Evolutionary conservation across 2,329 filamentous ascomycete species (phyloP), one percentile per base, ranked within the genome.

Genomic region (Aspergillus floridensis): DNA sequence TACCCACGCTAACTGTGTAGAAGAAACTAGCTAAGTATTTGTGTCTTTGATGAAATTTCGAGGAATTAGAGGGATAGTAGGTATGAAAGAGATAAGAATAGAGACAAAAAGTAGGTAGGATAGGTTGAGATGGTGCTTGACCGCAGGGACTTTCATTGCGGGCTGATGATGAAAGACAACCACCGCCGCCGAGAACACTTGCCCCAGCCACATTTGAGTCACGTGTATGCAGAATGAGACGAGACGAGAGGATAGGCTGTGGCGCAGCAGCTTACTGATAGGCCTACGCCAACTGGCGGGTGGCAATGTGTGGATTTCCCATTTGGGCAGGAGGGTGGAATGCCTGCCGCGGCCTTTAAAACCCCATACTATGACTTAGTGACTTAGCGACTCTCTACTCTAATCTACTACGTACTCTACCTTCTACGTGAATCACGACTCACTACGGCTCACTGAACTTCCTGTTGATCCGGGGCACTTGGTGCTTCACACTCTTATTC

Each of bases 111-210:
- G 57, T 61, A 16, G 41, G 53, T 55, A 12, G 16, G 2, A 16
- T 41, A n/a, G 12, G 24, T 41, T 32, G 11, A 24, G 38, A 48
- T 21, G 21, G 41, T 44, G 26, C 26, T 46, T 44, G 41, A 47
- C 32, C 53, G 53, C 44, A 55, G 53, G 53, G 48, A 55, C 53
- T 55, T 55, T 46, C 26, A 24, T 32, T 55, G 41, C 55, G 59
- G 53, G 49, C 61, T 35, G 62, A 65, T 64, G 58, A 63, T 61
- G 62, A 61, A 60, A 66, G 62, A 29, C 54, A 29, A 29, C 7
- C 26, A 29, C 26, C 26, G 53, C 57, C 54, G 60, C 54, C 55
- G 60, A 59, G 60, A 52, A 48, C 46, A 31, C 48, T 29, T 19
- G 41, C 53, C 29, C 44, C 44, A 62, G 61, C 61, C 61, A 59